These are phyloP conservation scores for Cicer yamashitae DNA, from an alignment of 306 rosid species.

Conservation along the genomic window DNA sequence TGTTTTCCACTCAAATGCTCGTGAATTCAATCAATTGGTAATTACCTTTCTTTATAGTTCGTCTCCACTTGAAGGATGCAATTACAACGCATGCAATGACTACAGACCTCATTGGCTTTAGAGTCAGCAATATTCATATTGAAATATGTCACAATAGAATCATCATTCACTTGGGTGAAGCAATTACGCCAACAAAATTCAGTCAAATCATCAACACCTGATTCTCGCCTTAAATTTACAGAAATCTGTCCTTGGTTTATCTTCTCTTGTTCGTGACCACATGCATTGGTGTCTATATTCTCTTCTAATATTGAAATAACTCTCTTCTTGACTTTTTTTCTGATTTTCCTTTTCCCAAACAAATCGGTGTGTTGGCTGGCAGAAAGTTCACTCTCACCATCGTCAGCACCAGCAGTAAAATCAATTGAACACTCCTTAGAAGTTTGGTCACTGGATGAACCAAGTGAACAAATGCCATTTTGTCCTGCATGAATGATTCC, in stretches of 20 bases:
- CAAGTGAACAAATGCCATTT: conserved; percentile 54
- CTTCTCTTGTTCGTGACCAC: conserved; percentile 47
- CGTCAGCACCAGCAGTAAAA: conserved; percentile 50
- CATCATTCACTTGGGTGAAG: conserved; percentile 47
- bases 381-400: conserved; percentile 39
- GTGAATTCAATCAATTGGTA: conserved; percentile 28
- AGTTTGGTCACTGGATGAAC: conserved; percentile 48
- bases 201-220: conserved; percentile 45
- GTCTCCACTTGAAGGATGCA: conserved; percentile 66
- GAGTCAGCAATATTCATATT: conserved; percentile 68
- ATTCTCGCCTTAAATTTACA: conserved; percentile 38
- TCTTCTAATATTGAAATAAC: conserved; percentile 58
- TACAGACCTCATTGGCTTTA: conserved; percentile 66
- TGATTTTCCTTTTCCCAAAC: conserved; percentile 59
- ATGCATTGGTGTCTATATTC: conserved; percentile 50
- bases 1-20: conserved; percentile 32
- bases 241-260: conserved; percentile 43
- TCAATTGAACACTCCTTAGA: conserved; percentile 45
- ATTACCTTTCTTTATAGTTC: conserved; percentile 66
- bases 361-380: conserved; percentile 51
- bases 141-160: conserved; percentile 66
- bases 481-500: conserved; percentile 49
- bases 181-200: conserved; percentile 41
- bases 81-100: conserved; percentile 58
- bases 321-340: conserved; percentile 71